phyloP scores from a whole-genome alignment of 495 filamentous ascomycete species.

The Aspergillus haitiensis region DNA sequence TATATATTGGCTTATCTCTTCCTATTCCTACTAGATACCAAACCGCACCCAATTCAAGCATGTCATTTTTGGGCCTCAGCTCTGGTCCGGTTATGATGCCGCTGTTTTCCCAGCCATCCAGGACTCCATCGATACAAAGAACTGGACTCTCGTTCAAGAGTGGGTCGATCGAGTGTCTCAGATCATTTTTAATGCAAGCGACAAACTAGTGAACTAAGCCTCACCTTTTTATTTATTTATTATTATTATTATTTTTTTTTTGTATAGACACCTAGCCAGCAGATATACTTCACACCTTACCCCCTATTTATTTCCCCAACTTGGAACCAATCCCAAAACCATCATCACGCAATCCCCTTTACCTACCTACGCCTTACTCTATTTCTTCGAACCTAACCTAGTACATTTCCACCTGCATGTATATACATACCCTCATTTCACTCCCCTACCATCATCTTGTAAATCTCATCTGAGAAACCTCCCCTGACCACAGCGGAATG shows the following conservation, averaged over 20 bases:
- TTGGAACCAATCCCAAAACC: neutral
- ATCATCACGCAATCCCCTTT: neutral
- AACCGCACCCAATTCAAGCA: slow-evolving; percentile 95
- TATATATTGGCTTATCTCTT: slow-evolving; percentile 15
- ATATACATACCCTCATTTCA: neutral
- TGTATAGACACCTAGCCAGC: slow-evolving; percentile 5
- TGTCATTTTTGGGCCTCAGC: slow-evolving; percentile 79
- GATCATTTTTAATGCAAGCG: slow-evolving; percentile 65
- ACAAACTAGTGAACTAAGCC: slow-evolving; percentile 51
- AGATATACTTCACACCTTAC: neutral
- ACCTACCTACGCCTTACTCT: neutral
- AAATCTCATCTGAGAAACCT: neutral
- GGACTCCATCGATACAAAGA: slow-evolving; percentile 69
- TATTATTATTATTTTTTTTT: too few relatives aligned
- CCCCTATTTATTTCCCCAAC: neutral
- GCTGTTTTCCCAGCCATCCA: slow-evolving; percentile 82
- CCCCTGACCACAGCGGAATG: neutral
- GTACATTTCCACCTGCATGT: neutral
- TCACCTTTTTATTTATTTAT: slow-evolving; percentile 1
- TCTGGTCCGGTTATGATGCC: slow-evolving; percentile 73
- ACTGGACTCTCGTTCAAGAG: slow-evolving; percentile 69
- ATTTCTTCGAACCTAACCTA: neutral
- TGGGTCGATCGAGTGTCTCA: slow-evolving; percentile 71
- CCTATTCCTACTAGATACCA: slow-evolving; percentile 59
- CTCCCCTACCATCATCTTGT: neutral